Evolutionary conservation across 805 yeast genomes (phyloP).

Genomic region (Candida vaughaniae): DNA sequence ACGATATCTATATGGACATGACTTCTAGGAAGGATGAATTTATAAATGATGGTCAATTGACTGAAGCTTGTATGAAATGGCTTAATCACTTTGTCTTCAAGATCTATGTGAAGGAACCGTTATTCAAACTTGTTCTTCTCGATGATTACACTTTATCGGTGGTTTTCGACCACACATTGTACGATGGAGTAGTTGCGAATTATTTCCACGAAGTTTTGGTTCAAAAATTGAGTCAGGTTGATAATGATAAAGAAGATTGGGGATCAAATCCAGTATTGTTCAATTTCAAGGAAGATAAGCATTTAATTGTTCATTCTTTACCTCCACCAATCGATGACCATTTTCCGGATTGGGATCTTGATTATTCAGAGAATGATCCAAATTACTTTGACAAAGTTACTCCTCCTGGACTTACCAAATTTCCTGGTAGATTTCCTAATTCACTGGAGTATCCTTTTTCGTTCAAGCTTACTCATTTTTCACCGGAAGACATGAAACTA

Average conservation of each 20-base stretch:
- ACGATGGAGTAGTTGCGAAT: conserved; percentile 38
- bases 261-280: conserved; percentile 17
- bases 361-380: conserved; percentile 21
- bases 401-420: conserved; percentile 9
- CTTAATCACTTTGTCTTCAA: conserved; percentile 20
- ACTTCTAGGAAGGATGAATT: conserved; percentile 10
- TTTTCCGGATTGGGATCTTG: conserved; percentile 24
- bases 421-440: conserved; percentile 12
- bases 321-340: conserved; percentile 36
- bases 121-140: conserved; percentile 26
- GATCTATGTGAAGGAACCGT: conserved; percentile 23
- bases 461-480: conserved; percentile 21
- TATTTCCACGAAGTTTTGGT: conserved; percentile 35
- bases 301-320: conserved; percentile 23
- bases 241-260: background rate
- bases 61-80: conserved; percentile 29
- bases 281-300: conserved; percentile 19
- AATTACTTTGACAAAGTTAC: conserved; percentile 4
- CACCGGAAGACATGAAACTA: conserved; percentile 20
- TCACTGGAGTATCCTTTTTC: conserved; percentile 3
- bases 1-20: conserved; percentile 22
- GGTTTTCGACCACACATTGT: conserved; percentile 36
- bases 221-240: conserved; percentile 18
- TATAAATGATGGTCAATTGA: conserved; percentile 18
- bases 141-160: conserved; percentile 23